Base-by-base conservation (phyloP, 805 yeast species). In the Starmerella vitae region DNA sequence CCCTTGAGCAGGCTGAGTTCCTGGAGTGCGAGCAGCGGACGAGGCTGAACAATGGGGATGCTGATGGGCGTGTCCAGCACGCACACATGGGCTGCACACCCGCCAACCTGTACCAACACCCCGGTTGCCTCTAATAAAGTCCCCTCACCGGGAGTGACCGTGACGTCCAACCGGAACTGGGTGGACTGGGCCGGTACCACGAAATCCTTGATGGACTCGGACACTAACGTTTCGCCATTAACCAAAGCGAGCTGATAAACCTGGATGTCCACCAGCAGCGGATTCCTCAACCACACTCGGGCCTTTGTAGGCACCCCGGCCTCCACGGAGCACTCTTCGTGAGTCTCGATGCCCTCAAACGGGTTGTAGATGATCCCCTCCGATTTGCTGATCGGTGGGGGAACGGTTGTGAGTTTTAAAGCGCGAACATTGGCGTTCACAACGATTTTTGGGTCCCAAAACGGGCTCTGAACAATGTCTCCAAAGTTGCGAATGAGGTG, bases 401-500 rank as follows among this genome's bases (percentile, higher is more conserved):
- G 37, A 2, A 33, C 37, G 4, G 43, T 45, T 5, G 43, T 27
- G 6, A 37, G 43, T 19, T 29, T 40, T 10, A 49, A 42, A 7
- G 50, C 47, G 13, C 47, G 38, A 17, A 52, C 20, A 2, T 42
- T 52, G 8, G 75, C 60, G 20, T 65, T 68, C 43, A 86, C 63
- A 1, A 82, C 60, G 7, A 88, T 40, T 40, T 65, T 68, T 1
- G 77, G 74, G 56, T 88, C 95, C 82, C 93, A 82, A 51, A 82
- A 83, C 1, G 43, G 31, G n/a, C 46, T 38, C 35, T 63, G 59
- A 9, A 59, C 44, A 1, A 48, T 49, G 10, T 63, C 47, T 12
- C 47, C 47, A 13, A 30, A 46, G 36, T 45, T 37, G 5, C 7
- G 39, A 24, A 41, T 37, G 5, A 47, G 34, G n/a, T 45, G 48